These are phyloP conservation scores for Aspergillus candidus DNA, from an alignment of 2,329 filamentous ascomycete genomes.

Conservation along the genomic window DNA sequence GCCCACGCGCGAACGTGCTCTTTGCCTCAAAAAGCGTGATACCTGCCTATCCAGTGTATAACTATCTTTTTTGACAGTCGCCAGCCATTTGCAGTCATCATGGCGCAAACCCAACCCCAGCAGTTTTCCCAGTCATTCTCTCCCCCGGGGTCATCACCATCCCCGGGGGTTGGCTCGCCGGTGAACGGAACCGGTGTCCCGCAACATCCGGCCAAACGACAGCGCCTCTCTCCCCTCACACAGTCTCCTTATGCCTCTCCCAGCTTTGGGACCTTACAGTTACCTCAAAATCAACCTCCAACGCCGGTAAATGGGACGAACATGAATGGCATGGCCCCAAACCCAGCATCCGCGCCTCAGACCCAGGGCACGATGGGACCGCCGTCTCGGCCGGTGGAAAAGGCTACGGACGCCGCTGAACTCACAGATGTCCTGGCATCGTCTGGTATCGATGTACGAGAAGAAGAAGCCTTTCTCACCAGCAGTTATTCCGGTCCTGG, in stretches of 20 bases:
- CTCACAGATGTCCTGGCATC: slow-evolving; percentile 77
- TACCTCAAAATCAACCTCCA: slow-evolving; percentile 26
- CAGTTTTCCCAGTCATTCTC: slow-evolving; percentile 53
- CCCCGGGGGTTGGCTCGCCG: slow-evolving; percentile 53
- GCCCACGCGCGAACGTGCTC: slow-evolving; percentile 26
- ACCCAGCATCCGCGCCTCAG: slow-evolving; percentile 31
- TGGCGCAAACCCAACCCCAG: slow-evolving; percentile 58
- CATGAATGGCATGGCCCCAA: slow-evolving; percentile 51
- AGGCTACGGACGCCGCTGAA: slow-evolving; percentile 56
- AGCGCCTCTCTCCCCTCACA: slow-evolving; percentile 62
- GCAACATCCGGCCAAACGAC: slow-evolving; percentile 64
- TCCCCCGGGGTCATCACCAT: slow-evolving; percentile 56
- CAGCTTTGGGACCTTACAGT: slow-evolving; percentile 48
- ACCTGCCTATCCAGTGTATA: too few relatives aligned
- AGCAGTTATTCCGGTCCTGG: slow-evolving; percentile 44
- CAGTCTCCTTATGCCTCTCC: slow-evolving; percentile 57
- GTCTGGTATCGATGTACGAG: slow-evolving; percentile 79
- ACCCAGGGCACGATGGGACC: slow-evolving; percentile 54
- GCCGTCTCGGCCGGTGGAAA: slow-evolving; percentile 52
- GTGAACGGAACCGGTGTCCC: slow-evolving; percentile 47
- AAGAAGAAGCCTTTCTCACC: slow-evolving; percentile 77
- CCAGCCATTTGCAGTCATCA: slow-evolving; percentile 24
- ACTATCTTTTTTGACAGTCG: not conserved
- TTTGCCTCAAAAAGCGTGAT: slow-evolving; percentile 12
- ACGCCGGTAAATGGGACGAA: slow-evolving; percentile 34